Conservation (phyloP, 73 alveolate species). For the Tetrahymena borealis region DNA sequence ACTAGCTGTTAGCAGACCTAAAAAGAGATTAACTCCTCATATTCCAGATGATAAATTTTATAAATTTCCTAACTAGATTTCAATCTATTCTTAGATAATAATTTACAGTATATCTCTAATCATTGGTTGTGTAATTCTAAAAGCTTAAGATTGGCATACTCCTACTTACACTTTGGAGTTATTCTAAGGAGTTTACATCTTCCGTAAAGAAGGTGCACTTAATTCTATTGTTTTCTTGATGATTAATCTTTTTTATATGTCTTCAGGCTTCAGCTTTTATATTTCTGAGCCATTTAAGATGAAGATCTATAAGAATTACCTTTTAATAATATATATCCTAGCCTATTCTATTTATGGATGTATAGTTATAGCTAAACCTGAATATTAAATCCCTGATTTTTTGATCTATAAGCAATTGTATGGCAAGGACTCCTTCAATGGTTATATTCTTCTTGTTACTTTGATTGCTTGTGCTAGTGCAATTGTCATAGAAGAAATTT, state of each 20-base stretch:
- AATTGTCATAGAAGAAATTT: not conserved
- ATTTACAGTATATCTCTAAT: not conserved
- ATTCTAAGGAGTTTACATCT: not conserved
- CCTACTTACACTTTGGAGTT: not conserved
- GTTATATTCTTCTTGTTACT: not conserved
- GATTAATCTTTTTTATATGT: not conserved
- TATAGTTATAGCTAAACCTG: not conserved
- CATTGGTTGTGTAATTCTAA: not conserved
- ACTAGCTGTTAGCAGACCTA: slow-evolving; percentile 6
- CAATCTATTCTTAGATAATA: not conserved
- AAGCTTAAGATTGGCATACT: slow-evolving; percentile 6
- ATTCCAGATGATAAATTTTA: slow-evolving; percentile 30
- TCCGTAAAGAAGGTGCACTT: slow-evolving; percentile 13
- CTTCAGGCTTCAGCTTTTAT: slow-evolving; percentile 7
- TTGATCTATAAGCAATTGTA: not conserved
- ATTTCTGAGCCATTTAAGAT: slow-evolving; percentile 18
- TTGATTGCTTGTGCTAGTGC: not conserved
- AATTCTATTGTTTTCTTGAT: slow-evolving; percentile 4
- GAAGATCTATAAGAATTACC: not conserved
- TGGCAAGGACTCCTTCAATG: not conserved
- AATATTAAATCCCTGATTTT: not conserved
- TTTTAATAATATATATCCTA: not conserved
- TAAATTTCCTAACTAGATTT: not conserved
- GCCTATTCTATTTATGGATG: not conserved
- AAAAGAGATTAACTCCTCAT: not conserved